These are phyloP conservation scores for Cystobasidiaceae sp. DNA, from an alignment of 1,284 basidiomycete genomes.

Conservation along the genomic window DNA sequence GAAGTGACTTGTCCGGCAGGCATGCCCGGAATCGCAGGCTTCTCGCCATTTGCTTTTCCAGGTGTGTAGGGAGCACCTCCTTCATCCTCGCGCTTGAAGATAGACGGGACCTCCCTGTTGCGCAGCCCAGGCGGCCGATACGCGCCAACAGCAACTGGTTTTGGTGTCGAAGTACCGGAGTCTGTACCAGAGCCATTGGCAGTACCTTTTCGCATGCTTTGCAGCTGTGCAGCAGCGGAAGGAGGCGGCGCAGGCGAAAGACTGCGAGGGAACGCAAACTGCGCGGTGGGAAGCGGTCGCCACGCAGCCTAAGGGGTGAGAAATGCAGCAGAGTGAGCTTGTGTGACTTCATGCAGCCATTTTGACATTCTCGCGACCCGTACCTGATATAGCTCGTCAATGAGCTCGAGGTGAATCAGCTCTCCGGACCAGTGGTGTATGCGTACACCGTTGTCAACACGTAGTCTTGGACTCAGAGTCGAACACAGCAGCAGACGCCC, in stretches of 20 bases:
- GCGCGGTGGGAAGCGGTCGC: conserved; percentile 66
- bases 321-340: not conserved
- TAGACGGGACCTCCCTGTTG: conserved; percentile 72
- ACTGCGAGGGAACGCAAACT: conserved; percentile 64
- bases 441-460: conserved; percentile 95
- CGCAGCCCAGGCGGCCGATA: conserved; percentile 90
- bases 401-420: conserved; percentile 68
- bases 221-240: conserved; percentile 53
- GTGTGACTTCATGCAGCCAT: no score
- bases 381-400: conserved; percentile 82
- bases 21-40: conserved; percentile 14
- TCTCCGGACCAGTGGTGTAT: conserved; percentile 89
- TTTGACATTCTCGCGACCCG: no score
- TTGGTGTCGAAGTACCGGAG: conserved; percentile 50
- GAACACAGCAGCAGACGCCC: conserved; percentile 90
- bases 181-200: conserved; percentile 30
- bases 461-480: conserved; percentile 83
- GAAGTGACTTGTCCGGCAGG: conserved; percentile 58
- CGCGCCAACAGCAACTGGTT: conserved; percentile 60
- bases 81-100: conserved; percentile 84
- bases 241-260: conserved; percentile 73
- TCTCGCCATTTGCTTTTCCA: conserved; percentile 6
- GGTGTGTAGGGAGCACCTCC: conserved; percentile 52
- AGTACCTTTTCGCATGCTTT: not conserved
- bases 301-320: conserved; percentile 62